Percentiles rank a stretch among this genome's conserved stretches.
Evolutionary conservation across 495 filamentous ascomycete genomes (phyloP).

Genomic region (Annulohypoxylon nitens): DNA sequence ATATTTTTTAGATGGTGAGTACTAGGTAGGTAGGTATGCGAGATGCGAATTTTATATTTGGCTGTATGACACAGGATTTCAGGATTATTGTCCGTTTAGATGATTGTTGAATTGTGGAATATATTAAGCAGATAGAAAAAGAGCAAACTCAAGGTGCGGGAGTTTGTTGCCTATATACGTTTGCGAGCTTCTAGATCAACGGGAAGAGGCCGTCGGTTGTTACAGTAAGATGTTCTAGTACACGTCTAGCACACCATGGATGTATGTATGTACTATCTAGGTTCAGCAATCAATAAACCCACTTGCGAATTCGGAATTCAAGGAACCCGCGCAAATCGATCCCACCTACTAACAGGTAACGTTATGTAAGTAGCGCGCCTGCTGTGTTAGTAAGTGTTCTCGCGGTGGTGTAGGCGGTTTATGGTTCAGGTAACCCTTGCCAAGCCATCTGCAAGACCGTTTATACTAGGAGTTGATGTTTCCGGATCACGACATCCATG

Average conservation of each 20-base stretch:
- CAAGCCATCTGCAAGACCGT: conserved; percentile 25
- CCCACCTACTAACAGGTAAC: not conserved
- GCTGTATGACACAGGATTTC: not conserved
- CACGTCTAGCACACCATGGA: too few species aligned
- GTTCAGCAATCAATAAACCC: not conserved
- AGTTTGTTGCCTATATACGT: conserved; percentile 28
- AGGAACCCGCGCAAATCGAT: conserved; percentile 9
- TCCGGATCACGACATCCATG: conserved; percentile 34
- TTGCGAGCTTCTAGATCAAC: not conserved
- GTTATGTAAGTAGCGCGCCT: conserved; percentile 11
- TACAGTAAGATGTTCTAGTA: conserved; percentile 37
- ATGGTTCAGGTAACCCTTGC: conserved; percentile 6
- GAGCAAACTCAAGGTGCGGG: conserved; percentile 13
- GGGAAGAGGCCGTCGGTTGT: conserved; percentile 12
- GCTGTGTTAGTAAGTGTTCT: conserved; percentile 1
- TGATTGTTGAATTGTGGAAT: conserved; percentile 1
- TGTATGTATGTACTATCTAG: conserved; percentile 8
- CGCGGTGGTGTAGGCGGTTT: not conserved
- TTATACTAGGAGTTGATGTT: conserved; percentile 1
- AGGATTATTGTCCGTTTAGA: not conserved
- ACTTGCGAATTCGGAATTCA: conserved; percentile 28
- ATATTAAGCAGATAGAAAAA: not conserved
- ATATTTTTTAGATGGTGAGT: not conserved
- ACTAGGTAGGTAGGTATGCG: not conserved
- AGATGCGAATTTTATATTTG: not conserved